Evolutionary conservation across 2,329 filamentous ascomycete species (phyloP).

Genomic region (Exophiala dermatitidis): DNA sequence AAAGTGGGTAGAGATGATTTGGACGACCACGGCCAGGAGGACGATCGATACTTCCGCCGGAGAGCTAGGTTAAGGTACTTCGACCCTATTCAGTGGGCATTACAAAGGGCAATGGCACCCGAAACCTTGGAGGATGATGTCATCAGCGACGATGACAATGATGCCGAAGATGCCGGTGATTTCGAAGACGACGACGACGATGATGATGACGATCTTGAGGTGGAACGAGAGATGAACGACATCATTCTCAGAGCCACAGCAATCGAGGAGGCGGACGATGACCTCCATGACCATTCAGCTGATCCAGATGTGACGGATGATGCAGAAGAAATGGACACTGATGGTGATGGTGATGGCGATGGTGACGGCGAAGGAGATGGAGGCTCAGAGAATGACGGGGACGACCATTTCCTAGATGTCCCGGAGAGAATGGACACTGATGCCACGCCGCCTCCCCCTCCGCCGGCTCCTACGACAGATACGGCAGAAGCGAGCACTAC

Average conservation of each 20-base stretch:
- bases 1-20: constrained; percentile 70
- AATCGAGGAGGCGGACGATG: constrained; percentile 16
- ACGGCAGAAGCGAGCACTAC: constrained; percentile 9
- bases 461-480: constrained; percentile 45
- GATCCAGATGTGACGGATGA: constrained; percentile 33
- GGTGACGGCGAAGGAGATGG: constrained; percentile 13
- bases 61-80: constrained; percentile 37
- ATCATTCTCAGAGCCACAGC: constrained; percentile 16
- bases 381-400: constrained; percentile 42
- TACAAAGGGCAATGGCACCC: constrained; percentile 37
- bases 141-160: not conserved
- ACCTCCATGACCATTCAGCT: constrained; percentile 16
- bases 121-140: constrained; percentile 34
- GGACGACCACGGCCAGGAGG: constrained; percentile 68
- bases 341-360: constrained; percentile 31
- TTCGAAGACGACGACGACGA: constrained; percentile 40
- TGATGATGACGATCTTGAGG: constrained; percentile 28
- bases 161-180: constrained; percentile 39
- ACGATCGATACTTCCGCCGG: constrained; percentile 36
- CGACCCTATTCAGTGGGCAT: constrained; percentile 36
- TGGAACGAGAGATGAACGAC: constrained; percentile 20
- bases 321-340: constrained; percentile 40
- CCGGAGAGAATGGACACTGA: constrained; percentile 72
- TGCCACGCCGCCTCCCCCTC: constrained; percentile 60
- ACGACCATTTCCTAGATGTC: constrained; percentile 63